These are phyloP conservation scores for Incumbomyces delicatus DNA, from an alignment of 2,329 filamentous ascomycete genomes.

Conservation along the genomic window DNA sequence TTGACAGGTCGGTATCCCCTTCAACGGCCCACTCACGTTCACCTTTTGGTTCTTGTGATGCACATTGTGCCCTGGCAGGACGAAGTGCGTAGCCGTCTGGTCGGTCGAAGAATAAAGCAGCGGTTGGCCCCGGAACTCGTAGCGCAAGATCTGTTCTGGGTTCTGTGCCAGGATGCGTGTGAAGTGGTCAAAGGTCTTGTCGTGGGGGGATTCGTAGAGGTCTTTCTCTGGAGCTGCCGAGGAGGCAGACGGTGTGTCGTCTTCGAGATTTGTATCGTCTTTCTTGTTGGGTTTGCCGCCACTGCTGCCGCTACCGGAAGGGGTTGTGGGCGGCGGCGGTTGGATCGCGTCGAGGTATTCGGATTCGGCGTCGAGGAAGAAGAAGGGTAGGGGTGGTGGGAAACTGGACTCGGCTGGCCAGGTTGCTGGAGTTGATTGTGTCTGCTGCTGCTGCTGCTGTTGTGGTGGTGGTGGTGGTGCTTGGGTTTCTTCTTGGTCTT, in stretches of 20 bases:
- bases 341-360: conserved; percentile 59
- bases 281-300: no score
- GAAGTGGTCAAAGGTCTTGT: conserved; percentile 70
- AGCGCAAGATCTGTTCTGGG: conserved; percentile 71
- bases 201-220: conserved; percentile 65
- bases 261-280: conserved; percentile 19
- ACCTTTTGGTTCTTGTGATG: conserved; percentile 4
- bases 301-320: conserved; percentile 20
- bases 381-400: conserved; percentile 62
- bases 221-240: conserved; percentile 47
- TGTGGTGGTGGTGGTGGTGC: conserved; percentile 14
- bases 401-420: conserved; percentile 63
- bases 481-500: no score
- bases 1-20: conserved; percentile 60
- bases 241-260: conserved; percentile 25
- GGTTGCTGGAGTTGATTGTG: conserved; percentile 42
- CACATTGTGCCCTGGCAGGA: conserved; percentile 13
- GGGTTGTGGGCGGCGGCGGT: conserved; percentile 28
- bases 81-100: conserved; percentile 57
- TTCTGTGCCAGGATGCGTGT: conserved; percentile 70
- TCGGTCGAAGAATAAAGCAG: conserved; percentile 76
- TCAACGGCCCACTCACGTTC: conserved; percentile 15
- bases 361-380: conserved; percentile 83
- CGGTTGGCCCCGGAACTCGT: conserved; percentile 63
- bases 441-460: conserved; percentile 5